These are phyloP conservation scores for Macrolepiota albuminosa DNA, from an alignment of 768 basidiomycete genomes.

Conservation along the genomic window DNA sequence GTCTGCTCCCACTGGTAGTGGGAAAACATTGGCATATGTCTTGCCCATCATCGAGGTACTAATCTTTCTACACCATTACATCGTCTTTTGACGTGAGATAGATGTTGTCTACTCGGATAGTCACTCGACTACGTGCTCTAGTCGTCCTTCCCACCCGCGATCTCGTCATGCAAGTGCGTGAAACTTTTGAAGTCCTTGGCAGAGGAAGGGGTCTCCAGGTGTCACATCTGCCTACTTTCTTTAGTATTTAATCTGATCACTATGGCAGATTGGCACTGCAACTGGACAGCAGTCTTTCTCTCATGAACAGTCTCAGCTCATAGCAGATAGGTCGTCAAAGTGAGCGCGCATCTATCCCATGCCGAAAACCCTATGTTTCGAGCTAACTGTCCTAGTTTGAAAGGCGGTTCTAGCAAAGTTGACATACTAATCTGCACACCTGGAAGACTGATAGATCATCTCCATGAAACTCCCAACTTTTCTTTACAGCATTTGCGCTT, in stretches of 20 bases:
- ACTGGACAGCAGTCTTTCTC: conserved; percentile 94
- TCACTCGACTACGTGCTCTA: conserved; percentile 84
- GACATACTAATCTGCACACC: conserved; percentile 96
- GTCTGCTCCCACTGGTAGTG: conserved; percentile 96
- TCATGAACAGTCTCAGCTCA: conserved; percentile 82
- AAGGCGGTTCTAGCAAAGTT: conserved; percentile 86
- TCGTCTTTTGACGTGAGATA: conserved; percentile 23
- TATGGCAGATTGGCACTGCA: conserved; percentile 62
- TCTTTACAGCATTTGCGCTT: conserved; percentile 94
- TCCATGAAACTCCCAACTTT: conserved; percentile 84
- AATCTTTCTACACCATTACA: background rate
- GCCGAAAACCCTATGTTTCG: background rate
- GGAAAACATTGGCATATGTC: conserved; percentile 96
- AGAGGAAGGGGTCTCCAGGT: conserved; percentile 90
- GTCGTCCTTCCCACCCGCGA: conserved; percentile 93
- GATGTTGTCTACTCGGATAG: conserved; percentile 67
- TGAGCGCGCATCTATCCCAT: conserved; percentile 25
- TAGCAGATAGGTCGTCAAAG: conserved; percentile 54
- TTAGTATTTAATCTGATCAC: background rate
- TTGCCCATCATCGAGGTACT: conserved; percentile 86
- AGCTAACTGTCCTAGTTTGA: conserved; percentile 41
- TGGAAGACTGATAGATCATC: conserved; percentile 90
- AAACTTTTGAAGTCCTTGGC: conserved; percentile 81
- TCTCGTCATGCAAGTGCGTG: conserved; percentile 85
- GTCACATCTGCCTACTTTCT: background rate